Evolutionary conservation across 129 eudicot species (phyloP).

Genomic region (Dittrichia graveolens): DNA sequence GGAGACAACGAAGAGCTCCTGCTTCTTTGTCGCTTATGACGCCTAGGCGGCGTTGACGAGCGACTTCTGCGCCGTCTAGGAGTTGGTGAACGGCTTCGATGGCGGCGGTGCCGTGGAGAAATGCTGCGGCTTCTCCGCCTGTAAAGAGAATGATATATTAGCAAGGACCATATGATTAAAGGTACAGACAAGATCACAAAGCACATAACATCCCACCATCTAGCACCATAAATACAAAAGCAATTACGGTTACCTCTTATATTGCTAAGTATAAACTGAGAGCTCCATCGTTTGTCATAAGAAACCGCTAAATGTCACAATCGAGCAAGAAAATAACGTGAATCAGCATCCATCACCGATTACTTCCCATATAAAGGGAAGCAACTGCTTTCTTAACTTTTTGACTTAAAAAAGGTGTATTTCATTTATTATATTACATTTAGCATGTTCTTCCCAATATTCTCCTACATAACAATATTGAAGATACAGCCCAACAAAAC

Average conservation of each 20-base stretch:
- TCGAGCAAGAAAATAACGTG: constrained; percentile 67
- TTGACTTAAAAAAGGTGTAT: constrained; percentile 22
- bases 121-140: constrained; percentile 82
- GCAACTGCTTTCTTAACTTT: constrained; percentile 52
- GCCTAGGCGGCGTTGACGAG: no score
- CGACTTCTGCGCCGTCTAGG: constrained; percentile 39
- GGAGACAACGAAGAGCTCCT: constrained; percentile 59
- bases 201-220: constrained; percentile 41
- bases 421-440: constrained; percentile 41
- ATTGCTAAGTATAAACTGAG: constrained; percentile 86
- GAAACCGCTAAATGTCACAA: constrained; percentile 80
- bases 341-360: constrained; percentile 81
- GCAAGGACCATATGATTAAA: constrained; percentile 24
- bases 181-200: constrained; percentile 27
- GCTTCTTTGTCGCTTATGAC: constrained; percentile 58
- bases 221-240: constrained; percentile 48
- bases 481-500: constrained; percentile 23
- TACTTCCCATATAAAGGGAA: constrained; percentile 70
- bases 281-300: constrained; percentile 88
- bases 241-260: constrained; percentile 73
- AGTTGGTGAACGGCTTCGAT: constrained; percentile 63
- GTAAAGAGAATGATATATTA: constrained; percentile 49
- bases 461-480: constrained; percentile 27
- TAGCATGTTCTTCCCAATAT: constrained; percentile 23
- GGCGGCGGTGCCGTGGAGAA: constrained; percentile 64